Evolutionary conservation across 177 flowering plant genomes (phyloP).

Genomic region (Vitis hybrid): DNA sequence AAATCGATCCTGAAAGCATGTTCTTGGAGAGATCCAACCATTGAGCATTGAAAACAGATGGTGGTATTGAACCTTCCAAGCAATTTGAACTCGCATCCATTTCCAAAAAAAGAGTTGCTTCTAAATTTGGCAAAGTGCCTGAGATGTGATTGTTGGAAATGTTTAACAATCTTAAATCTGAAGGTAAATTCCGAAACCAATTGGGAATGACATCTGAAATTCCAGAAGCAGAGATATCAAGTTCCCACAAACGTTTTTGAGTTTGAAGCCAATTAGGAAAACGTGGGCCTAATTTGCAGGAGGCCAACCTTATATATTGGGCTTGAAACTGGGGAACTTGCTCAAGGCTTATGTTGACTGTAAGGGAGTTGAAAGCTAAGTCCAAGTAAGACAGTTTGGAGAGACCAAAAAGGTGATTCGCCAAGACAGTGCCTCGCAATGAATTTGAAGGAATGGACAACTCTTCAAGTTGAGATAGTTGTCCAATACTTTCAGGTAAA

Average conservation of each 20-base stretch:
- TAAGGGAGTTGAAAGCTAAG: neutral
- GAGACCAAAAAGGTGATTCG: constrained; percentile 9
- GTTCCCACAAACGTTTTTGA: neutral
- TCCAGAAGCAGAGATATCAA: constrained; percentile 14
- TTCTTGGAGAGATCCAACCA: constrained; percentile 11
- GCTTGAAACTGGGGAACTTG: constrained; percentile 21
- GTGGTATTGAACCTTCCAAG: too few species aligned
- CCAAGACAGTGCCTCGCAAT: constrained; percentile 4
- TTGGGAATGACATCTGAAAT: constrained; percentile 16
- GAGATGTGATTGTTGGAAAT: constrained; percentile 7
- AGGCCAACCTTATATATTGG: neutral
- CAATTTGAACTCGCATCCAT: too few species aligned
- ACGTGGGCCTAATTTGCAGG: constrained; percentile 18
- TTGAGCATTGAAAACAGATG: neutral
- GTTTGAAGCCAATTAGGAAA: constrained; percentile 23
- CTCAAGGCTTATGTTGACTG: neutral
- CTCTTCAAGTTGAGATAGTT: neutral
- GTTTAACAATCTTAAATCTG: neutral
- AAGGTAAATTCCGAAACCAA: constrained; percentile 17
- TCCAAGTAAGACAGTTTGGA: neutral
- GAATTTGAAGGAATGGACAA: neutral
- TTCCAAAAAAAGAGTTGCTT: neutral
- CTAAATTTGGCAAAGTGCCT: too few species aligned
- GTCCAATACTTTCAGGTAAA: constrained; percentile 6
- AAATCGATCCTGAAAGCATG: neutral